These are phyloP conservation scores for Alternaria sp. DNA, from an alignment of 2,329 filamentous ascomycete genomes.

Conservation along the genomic window DNA sequence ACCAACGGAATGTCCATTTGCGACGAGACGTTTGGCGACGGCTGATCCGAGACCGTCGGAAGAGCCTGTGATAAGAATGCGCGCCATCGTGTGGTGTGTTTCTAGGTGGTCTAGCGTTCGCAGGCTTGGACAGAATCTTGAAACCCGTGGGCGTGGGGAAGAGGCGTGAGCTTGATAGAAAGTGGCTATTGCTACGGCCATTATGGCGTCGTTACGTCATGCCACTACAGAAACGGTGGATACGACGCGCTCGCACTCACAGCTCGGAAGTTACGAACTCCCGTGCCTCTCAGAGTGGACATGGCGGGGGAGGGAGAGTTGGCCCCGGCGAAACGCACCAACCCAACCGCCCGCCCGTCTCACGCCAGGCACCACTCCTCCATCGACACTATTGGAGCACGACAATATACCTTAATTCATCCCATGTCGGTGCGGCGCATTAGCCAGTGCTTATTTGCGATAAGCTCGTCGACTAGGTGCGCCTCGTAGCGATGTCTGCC, in stretches of 20 bases:
- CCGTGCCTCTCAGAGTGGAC: neutral
- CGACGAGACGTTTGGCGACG: constrained; percentile 58
- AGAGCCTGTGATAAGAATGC: constrained; percentile 63
- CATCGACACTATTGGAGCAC: neutral
- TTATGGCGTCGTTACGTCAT: neutral
- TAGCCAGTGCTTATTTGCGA: neutral
- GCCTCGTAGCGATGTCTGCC: neutral
- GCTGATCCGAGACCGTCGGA: constrained; percentile 63
- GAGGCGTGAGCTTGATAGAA: neutral
- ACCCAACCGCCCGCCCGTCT: neutral
- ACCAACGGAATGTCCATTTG: constrained; percentile 59
- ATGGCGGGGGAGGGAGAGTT: neutral
- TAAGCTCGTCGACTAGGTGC: neutral
- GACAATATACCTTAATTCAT: neutral
- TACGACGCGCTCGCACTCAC: neutral
- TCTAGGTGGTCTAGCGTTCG: neutral
- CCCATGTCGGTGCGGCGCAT: neutral
- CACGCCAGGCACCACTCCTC: neutral
- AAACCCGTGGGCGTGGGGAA: neutral
- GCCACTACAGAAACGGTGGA: neutral
- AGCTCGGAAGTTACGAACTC: neutral
- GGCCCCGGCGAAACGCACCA: neutral
- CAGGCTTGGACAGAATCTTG: neutral
- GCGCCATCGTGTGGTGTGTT: constrained; percentile 46
- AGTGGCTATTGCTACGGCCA: neutral